These are phyloP conservation scores for Hyphodiscus sp. DNA, from an alignment of 2,329 filamentous ascomycete genomes.

Conservation along the genomic window DNA sequence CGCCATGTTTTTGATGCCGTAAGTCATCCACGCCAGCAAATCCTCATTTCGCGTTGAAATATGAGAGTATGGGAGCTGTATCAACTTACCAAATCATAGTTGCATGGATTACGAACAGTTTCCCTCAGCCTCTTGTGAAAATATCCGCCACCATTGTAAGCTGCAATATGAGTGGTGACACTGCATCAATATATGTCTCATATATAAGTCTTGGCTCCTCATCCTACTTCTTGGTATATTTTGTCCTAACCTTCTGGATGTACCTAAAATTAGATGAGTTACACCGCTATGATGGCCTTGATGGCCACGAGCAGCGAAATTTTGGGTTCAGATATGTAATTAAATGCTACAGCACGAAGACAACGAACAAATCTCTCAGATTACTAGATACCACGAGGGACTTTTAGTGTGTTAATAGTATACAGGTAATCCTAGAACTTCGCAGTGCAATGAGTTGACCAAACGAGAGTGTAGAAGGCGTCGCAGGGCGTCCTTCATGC, in stretches of 20 bases:
- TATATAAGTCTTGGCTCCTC: slow-evolving; percentile 11
- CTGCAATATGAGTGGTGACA: slow-evolving; percentile 23
- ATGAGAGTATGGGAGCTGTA: slow-evolving; percentile 38
- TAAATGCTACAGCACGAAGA: no score
- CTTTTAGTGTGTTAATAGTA: no score
- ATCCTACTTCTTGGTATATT: no score
- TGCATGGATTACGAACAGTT: slow-evolving; percentile 29
- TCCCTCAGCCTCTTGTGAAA: slow-evolving; percentile 31
- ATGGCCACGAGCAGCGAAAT: neutral
- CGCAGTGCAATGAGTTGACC: no score
- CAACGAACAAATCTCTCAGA: no score
- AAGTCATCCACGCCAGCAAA: slow-evolving; percentile 60
- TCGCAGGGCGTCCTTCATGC: no score
- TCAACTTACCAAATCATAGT: slow-evolving; percentile 39
- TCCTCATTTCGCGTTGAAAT: slow-evolving; percentile 43
- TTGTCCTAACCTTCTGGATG: slow-evolving; percentile 12
- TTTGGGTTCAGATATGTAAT: slow-evolving; percentile 12
- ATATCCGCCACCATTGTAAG: slow-evolving; percentile 27
- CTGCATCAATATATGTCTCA: slow-evolving; percentile 30
- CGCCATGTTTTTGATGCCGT: no score
- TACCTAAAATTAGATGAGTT: slow-evolving; percentile 30
- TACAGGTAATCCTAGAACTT: no score
- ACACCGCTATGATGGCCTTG: slow-evolving; percentile 23
- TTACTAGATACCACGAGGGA: no score
- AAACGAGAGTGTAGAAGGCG: no score